Conservation (phyloP, 1,284 basidiomycete genomes). For the Xanthoconium separans region DNA sequence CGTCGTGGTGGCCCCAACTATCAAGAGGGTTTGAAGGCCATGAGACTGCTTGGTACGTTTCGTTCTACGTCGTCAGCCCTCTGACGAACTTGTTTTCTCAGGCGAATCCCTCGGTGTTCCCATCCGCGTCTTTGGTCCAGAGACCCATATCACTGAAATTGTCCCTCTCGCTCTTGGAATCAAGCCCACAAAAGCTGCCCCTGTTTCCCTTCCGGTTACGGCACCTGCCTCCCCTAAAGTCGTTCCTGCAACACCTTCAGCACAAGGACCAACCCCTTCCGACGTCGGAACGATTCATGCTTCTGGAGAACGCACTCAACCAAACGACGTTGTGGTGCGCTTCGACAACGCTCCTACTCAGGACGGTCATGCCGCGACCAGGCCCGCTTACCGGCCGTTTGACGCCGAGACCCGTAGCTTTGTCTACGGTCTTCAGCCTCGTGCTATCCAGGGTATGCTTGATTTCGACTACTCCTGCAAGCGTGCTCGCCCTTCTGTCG, state of each 20-base stretch:
- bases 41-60: slow-evolving; percentile 81
- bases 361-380: slow-evolving; percentile 34
- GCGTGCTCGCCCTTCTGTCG: slow-evolving; percentile 89
- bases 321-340: slow-evolving; percentile 86
- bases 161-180: slow-evolving; percentile 96
- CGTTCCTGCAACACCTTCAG: slow-evolving; percentile 24
- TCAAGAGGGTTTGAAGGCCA: slow-evolving; percentile 99
- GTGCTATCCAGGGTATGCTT: slow-evolving; percentile 99
- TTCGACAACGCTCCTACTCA: slow-evolving; percentile 57
- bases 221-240: slow-evolving; percentile 41
- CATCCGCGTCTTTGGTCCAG: slow-evolving; percentile 96
- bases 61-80: background rate
- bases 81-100: slow-evolving; percentile 6
- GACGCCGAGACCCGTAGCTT: slow-evolving; percentile 92
- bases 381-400: slow-evolving; percentile 87
- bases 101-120: slow-evolving; percentile 95
- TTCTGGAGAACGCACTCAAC: slow-evolving; percentile 80
- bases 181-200: slow-evolving; percentile 42
- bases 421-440: slow-evolving; percentile 97
- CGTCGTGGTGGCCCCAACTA: slow-evolving; percentile 99
- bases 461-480: slow-evolving; percentile 99
- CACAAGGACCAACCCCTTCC: slow-evolving; percentile 33
- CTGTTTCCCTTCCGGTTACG: slow-evolving; percentile 41
- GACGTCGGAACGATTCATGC: slow-evolving; percentile 77
- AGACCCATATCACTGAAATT: slow-evolving; percentile 98